Evolutionary conservation across 495 filamentous ascomycete species (phyloP), one percentile per base, ranked within the genome.

Genomic region (Neurospora sp.): DNA sequence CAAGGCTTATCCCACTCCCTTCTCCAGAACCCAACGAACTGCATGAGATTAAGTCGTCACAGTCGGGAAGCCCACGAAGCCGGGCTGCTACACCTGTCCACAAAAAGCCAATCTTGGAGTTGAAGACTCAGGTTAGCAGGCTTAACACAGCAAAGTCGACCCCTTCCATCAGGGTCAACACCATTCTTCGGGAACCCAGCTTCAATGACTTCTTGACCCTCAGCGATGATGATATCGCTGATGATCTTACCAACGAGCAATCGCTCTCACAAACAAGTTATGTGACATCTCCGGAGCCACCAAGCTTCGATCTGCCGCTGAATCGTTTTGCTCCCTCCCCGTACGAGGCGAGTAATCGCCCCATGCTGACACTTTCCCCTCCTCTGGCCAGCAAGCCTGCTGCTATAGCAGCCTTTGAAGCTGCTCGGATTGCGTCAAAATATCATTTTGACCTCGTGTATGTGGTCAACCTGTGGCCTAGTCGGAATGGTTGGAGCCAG

Each of bases 191-290:
- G 40, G 84, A 85, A 45, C 85, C 85, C n/a, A 81, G 77, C 27
- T 74, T 86, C 39, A 78, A 79, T 9, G 85, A 86, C 9, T 86
- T 86, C 69, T 78, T 83, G 65, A 74, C 79, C 4, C 79, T 86
- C 3, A 81, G 79, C 73, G 85, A 86, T 70, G 84, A 85, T 37
- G 84, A 85, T 53, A 82, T 86, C 37, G 82, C 83, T 20, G 85
- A 85, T 65, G 78, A 72, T 35, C 41, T 73, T 27, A 35, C 22
- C 53, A 65, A 9, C 27, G 53, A 37, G 27, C 53, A 65, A 9
- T 65, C 14, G 14, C 12, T 65, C 12, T 65, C 27, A 6, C 53
- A 65, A 35, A 37, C 53, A 37, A 53, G 20, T 27, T 22, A 22
- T 22, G 3, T 22, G 9, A 22, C 45, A 22, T 53, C 9, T 53